These are phyloP conservation scores for Malbranchea zuffiana DNA, from an alignment of 2,329 filamentous ascomycete genomes.

Conservation along the genomic window DNA sequence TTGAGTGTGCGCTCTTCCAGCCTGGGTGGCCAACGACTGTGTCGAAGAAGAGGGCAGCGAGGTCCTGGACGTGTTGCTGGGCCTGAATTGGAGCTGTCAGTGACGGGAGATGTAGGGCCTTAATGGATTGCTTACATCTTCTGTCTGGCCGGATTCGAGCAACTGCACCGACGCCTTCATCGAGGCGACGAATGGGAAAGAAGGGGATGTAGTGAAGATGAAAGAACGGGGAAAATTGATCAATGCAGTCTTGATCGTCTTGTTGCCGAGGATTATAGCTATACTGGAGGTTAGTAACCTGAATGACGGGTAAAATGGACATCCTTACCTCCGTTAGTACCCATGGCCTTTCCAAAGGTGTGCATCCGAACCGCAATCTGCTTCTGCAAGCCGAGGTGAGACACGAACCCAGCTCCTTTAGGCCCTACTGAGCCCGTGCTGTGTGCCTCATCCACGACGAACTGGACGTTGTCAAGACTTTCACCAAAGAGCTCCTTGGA, in stretches of 20 bases:
- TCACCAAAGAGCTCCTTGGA: slow-evolving; percentile 26
- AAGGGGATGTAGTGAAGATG: slow-evolving; percentile 57
- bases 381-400: slow-evolving; percentile 32
- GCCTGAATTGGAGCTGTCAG: neutral
- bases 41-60: slow-evolving; percentile 10
- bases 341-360: slow-evolving; percentile 37
- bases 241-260: slow-evolving; percentile 45
- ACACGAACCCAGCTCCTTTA: slow-evolving; percentile 34
- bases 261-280: slow-evolving; percentile 49
- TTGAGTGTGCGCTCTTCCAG: slow-evolving; percentile 10
- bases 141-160: slow-evolving; percentile 36
- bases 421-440: slow-evolving; percentile 34
- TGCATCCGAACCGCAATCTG: slow-evolving; percentile 34
- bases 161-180: slow-evolving; percentile 43
- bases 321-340: slow-evolving; percentile 47
- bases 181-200: slow-evolving; percentile 43
- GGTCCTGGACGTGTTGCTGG: slow-evolving; percentile 15
- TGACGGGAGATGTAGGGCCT: neutral
- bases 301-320: slow-evolving; percentile 2
- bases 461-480: slow-evolving; percentile 23
- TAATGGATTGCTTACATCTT: slow-evolving; percentile 18
- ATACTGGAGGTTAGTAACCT: slow-evolving; percentile 18
- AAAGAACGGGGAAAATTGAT: slow-evolving; percentile 57
- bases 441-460: slow-evolving; percentile 39
- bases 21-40: slow-evolving; percentile 8